Conservation (phyloP, 2,329 filamentous ascomycete genomes). For the Colletotrichum sp. region DNA sequence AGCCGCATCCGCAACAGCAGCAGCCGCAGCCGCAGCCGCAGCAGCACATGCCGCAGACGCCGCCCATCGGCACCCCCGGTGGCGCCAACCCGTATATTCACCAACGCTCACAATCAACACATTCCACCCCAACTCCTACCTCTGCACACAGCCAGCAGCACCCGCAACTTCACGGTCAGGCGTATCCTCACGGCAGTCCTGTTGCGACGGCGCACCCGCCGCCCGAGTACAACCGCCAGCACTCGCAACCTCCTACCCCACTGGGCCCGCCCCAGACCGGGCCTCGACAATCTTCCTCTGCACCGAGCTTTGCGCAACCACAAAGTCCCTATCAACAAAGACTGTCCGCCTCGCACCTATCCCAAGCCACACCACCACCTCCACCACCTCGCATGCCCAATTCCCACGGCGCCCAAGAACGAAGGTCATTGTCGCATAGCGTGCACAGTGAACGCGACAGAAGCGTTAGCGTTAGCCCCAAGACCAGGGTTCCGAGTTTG, state of each 20-base stretch:
- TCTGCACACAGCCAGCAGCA: constrained; percentile 65
- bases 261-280: constrained; percentile 52
- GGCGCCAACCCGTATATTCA: constrained; percentile 38
- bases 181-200: constrained; percentile 60
- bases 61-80: constrained; percentile 45
- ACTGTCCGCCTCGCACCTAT: constrained; percentile 32
- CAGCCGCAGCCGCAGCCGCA: constrained; percentile 28
- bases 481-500: constrained; percentile 66
- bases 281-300: constrained; percentile 46
- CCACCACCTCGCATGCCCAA: constrained; percentile 40
- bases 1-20: constrained; percentile 30
- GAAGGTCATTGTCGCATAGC: constrained; percentile 57
- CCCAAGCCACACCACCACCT: constrained; percentile 30
- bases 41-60: constrained; percentile 46
- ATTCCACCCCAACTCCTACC: constrained; percentile 66
- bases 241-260: constrained; percentile 61
- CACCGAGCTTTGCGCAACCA: constrained; percentile 52
- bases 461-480: constrained; percentile 79
- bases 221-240: constrained; percentile 49
- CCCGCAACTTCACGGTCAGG: constrained; percentile 57
- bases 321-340: constrained; percentile 67
- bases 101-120: constrained; percentile 61
- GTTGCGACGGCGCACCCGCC: constrained; percentile 48
- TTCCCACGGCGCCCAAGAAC: constrained; percentile 51
- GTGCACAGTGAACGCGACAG: constrained; percentile 70